phyloP scores from a whole-genome alignment of 352 stramenopile species.

The Pythium monospermum region DNA sequence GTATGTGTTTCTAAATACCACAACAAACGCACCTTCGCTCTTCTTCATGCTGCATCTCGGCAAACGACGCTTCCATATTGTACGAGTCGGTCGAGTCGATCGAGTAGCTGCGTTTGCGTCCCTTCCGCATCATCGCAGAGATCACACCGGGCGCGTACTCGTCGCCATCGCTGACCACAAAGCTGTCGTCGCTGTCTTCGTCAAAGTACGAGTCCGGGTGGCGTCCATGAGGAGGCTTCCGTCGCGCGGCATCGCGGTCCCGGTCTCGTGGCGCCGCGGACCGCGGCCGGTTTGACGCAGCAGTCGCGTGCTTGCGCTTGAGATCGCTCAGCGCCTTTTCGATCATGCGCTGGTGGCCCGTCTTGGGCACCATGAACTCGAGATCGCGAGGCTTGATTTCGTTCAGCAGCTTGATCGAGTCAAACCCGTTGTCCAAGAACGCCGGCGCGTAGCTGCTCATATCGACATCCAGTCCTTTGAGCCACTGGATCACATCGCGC shows the following conservation, averaged over 20 bases:
- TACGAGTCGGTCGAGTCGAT: slow-evolving; percentile 76
- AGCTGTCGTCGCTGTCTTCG: slow-evolving; percentile 86
- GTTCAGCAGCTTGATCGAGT: slow-evolving; percentile 81
- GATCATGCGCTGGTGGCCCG: slow-evolving; percentile 80
- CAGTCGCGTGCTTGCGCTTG: slow-evolving; percentile 61
- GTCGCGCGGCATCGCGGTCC: slow-evolving; percentile 14
- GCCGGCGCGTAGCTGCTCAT: slow-evolving; percentile 81
- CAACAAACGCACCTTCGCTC: slow-evolving; percentile 52
- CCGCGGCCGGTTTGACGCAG: slow-evolving; percentile 30
- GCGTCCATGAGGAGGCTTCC: no score
- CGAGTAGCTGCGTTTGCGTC: slow-evolving; percentile 68
- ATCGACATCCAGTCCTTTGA: slow-evolving; percentile 62
- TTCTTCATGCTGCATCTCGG: slow-evolving; percentile 85
- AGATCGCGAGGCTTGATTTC: slow-evolving; percentile 71
- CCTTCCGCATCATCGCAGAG: slow-evolving; percentile 73
- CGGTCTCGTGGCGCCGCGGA: slow-evolving; percentile 24
- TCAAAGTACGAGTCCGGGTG: slow-evolving; percentile 65
- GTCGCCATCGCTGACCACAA: slow-evolving; percentile 76
- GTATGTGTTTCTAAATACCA: no score
- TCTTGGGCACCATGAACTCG: slow-evolving; percentile 71
- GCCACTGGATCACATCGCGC: slow-evolving; percentile 77
- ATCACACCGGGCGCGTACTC: slow-evolving; percentile 75
- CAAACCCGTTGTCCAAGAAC: slow-evolving; percentile 87
- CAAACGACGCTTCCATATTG: slow-evolving; percentile 83
- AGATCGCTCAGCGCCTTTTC: slow-evolving; percentile 73